Conservation (phyloP, 441 rosid species). For the Bocquillonia castaneifolia region DNA sequence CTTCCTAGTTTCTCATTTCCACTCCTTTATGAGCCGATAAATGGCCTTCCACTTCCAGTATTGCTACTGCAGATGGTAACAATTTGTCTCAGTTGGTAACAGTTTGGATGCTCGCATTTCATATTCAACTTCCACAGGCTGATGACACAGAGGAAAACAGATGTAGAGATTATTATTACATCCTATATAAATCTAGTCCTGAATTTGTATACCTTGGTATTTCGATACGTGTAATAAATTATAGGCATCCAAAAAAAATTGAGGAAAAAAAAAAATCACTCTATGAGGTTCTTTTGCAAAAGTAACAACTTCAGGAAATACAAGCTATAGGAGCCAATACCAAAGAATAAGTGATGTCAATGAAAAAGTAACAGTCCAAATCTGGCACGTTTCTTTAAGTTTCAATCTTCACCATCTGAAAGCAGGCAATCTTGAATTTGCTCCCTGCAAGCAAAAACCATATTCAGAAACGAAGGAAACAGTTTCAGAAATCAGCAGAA, state of each 20-base stretch:
- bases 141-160: too few relatives aligned
- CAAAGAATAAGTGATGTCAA: neutral
- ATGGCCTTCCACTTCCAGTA: too few relatives aligned
- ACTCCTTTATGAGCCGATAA: too few relatives aligned
- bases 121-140: too few relatives aligned
- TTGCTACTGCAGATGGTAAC: too few relatives aligned
- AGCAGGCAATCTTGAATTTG: conserved; percentile 74
- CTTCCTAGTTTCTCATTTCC: too few relatives aligned
- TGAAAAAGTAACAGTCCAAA: neutral
- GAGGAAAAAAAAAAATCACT: neutral
- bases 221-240: neutral
- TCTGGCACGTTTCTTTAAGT: conserved; percentile 28
- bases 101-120: too few relatives aligned
- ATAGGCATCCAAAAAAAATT: neutral
- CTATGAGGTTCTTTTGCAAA: neutral
- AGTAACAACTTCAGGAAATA: neutral
- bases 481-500: neutral
- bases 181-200: neutral
- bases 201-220: neutral
- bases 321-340: neutral
- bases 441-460: conserved; percentile 45
- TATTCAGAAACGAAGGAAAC: neutral
- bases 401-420: conserved; percentile 54
- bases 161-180: too few relatives aligned
- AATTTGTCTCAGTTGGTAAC: too few relatives aligned